Percentiles rank a stretch among this genome's conserved stretches.
Conservation (phyloP, 352 stramenopile genomes). For the Globisporangium emineosum region DNA sequence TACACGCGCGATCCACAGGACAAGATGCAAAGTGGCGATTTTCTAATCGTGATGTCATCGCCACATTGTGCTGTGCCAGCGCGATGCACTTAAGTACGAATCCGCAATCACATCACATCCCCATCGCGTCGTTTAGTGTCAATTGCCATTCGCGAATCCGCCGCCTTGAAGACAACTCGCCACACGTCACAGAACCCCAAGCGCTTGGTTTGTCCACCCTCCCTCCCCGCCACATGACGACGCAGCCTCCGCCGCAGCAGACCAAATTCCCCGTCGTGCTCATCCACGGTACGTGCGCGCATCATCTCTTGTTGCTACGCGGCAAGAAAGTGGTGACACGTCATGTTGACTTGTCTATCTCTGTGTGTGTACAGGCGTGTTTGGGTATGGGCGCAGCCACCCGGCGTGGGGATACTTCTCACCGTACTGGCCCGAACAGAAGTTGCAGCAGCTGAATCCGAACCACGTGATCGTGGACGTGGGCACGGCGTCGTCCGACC, state of each 20-base stretch:
- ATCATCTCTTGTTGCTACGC: not conserved
- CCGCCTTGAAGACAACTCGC: not conserved
- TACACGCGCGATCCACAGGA: not conserved
- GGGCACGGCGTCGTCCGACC: conserved; percentile 53
- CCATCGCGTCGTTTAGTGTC: not conserved
- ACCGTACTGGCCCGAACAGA: conserved; percentile 58
- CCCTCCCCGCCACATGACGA: no score
- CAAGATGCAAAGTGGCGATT: no score
- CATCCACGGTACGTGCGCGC: conserved; percentile 40
- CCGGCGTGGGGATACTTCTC: conserved; percentile 42
- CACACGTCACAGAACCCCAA: not conserved
- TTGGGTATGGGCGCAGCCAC: conserved; percentile 45
- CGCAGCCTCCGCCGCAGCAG: not conserved
- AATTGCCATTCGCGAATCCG: not conserved
- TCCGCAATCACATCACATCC: no score
- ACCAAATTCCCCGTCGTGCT: conserved; percentile 62
- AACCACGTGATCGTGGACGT: conserved; percentile 69
- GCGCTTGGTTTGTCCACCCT: no score
- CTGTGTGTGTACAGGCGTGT: conserved; percentile 41
- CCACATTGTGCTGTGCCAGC: no score
- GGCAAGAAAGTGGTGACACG: not conserved
- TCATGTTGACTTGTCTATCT: no score
- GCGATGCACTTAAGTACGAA: not conserved
- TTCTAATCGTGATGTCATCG: no score
- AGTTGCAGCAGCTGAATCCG: conserved; percentile 38